A percentile compares a stretch with the other conserved stretches of the same genome.
Evolutionary conservation across 192 early-diverging fungal species (phyloP).

Genomic region (Gorgonomyces haynaldii): DNA sequence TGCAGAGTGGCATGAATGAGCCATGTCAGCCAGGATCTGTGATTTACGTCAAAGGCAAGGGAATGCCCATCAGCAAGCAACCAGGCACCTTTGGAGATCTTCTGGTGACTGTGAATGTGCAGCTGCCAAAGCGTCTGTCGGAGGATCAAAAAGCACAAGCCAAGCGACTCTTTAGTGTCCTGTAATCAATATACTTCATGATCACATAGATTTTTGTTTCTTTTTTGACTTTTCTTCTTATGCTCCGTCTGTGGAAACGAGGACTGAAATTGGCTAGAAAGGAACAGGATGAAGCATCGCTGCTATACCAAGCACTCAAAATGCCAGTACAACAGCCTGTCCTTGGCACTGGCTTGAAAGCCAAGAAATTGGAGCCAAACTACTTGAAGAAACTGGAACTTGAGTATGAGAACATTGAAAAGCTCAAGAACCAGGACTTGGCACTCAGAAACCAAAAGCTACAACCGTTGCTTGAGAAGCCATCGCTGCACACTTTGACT

Average conservation of each 20-base stretch:
- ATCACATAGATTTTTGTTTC: too few relatives aligned
- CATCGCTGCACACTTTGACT: constrained; percentile 11
- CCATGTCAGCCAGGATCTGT: constrained; percentile 65
- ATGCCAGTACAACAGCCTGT: too few relatives aligned
- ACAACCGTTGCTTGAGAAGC: background rate
- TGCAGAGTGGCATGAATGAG: constrained; percentile 40
- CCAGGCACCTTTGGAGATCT: constrained; percentile 79
- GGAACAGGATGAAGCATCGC: too few relatives aligned
- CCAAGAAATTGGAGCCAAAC: constrained; percentile 6
- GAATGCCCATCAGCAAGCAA: constrained; percentile 89
- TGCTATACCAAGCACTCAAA: too few relatives aligned
- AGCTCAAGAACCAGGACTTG: too few relatives aligned
- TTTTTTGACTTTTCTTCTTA: too few relatives aligned
- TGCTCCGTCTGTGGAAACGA: too few relatives aligned
- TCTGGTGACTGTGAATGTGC: constrained; percentile 64
- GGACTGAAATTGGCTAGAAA: too few relatives aligned
- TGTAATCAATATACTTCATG: too few relatives aligned
- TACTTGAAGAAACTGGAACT: constrained; percentile 7
- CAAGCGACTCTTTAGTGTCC: too few relatives aligned
- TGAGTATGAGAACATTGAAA: background rate
- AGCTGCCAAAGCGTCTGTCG: constrained; percentile 63
- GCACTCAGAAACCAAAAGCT: background rate
- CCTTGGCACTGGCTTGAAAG: too few relatives aligned
- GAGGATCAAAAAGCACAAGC: constrained; percentile 66
- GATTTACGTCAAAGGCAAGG: constrained; percentile 63